phyloP scores from a whole-genome alignment of 1,284 basidiomycete genomes.

The Rhodotorula sp. region DNA sequence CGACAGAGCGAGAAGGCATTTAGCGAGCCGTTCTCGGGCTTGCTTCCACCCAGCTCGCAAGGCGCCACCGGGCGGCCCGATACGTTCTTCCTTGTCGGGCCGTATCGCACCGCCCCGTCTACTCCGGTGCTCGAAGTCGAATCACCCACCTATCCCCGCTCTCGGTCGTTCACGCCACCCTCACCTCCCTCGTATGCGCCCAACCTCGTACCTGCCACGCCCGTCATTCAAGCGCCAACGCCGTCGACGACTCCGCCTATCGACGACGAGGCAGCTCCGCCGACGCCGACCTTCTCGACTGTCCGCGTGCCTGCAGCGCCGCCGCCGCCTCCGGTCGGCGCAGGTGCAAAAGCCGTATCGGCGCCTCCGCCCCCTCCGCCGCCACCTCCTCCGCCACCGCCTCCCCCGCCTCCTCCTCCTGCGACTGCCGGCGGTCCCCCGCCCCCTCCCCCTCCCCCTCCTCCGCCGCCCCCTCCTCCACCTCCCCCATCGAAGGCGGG shows the following conservation, averaged over 20 bases:
- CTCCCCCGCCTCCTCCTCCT: conserved; percentile 24
- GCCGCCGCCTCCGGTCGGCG: not conserved
- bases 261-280: not conserved
- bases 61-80: conserved; percentile 11
- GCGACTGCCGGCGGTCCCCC: conserved; percentile 5
- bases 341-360: not conserved
- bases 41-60: conserved; percentile 2
- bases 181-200: not conserved
- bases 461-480: conserved; percentile 25
- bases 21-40: not conserved
- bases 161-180: not conserved
- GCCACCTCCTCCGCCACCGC: conserved; percentile 5
- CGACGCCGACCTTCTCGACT: not conserved
- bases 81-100: conserved; percentile 24
- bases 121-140: conserved; percentile 4
- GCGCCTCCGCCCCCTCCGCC: conserved; percentile 1
- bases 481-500: conserved; percentile 11
- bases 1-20: not conserved
- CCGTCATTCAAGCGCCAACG: conserved; percentile 16
- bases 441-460: conserved; percentile 7
- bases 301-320: not conserved
- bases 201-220: not conserved
- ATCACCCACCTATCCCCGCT: not conserved
- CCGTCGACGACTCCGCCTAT: conserved; percentile 6
- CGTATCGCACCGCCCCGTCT: conserved; percentile 26